Evolutionary conservation across 2,329 filamentous ascomycete genomes (phyloP).

Genomic region (Samsoniella hepiali): DNA sequence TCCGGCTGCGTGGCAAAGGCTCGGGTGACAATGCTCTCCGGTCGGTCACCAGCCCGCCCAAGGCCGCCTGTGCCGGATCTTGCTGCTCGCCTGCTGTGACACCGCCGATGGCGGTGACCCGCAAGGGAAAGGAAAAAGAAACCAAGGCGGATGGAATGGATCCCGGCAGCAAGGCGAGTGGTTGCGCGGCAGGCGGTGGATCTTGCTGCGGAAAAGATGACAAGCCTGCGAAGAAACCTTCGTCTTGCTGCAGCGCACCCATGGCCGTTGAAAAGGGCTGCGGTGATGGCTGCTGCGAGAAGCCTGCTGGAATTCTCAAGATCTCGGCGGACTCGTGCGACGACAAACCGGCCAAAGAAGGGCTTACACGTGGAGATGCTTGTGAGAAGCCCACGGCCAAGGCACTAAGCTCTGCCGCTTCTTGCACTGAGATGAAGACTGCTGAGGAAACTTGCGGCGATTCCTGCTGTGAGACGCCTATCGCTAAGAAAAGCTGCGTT

Average conservation of each 20-base stretch:
- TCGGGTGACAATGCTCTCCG: slow-evolving; percentile 18
- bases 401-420: background rate
- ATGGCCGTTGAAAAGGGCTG: background rate
- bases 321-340: background rate
- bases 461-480: slow-evolving; percentile 15
- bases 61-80: background rate
- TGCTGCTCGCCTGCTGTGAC: background rate
- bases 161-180: background rate
- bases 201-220: background rate
- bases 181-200: background rate
- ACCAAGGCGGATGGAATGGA: background rate
- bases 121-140: background rate
- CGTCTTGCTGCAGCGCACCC: background rate
- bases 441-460: background rate
- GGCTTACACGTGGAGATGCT: background rate
- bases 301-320: background rate
- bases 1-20: slow-evolving; percentile 19
- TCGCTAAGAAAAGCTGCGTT: background rate
- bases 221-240: background rate
- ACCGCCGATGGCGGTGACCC: background rate
- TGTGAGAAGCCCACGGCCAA: background rate
- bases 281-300: background rate
- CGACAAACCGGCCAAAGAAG: background rate
- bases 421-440: background rate
- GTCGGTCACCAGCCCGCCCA: background rate